phyloP scores from a whole-genome alignment of 768 basidiomycete genomes.

The Ramaria sp. region DNA sequence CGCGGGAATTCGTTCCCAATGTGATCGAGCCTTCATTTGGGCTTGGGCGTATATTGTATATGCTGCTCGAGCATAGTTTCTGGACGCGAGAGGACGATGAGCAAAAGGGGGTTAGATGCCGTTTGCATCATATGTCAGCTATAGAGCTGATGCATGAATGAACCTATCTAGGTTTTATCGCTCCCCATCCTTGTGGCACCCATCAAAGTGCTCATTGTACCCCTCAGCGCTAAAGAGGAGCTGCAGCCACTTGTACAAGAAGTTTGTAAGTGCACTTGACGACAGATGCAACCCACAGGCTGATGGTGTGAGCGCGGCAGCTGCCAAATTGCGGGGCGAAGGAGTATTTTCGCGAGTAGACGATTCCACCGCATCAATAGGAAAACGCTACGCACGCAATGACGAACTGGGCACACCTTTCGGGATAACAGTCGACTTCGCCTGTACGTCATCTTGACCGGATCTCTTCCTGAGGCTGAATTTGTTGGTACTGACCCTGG shows the following conservation, averaged over 20 bases:
- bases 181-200: conserved; percentile 86
- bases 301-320: conserved; percentile 30
- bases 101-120: conserved; percentile 66
- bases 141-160: conserved; percentile 1
- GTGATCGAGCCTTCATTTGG: conserved; percentile 99
- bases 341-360: conserved; percentile 92
- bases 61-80: conserved; percentile 88
- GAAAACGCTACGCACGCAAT: conserved; percentile 94
- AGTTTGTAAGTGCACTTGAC: conserved; percentile 60
- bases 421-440: conserved; percentile 94
- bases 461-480: background rate
- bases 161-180: conserved; percentile 62
- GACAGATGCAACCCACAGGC: background rate
- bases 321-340: conserved; percentile 73
- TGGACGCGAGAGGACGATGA: conserved; percentile 91
- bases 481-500: conserved; percentile 3
- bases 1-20: conserved; percentile 92
- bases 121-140: conserved; percentile 4
- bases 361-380: conserved; percentile 90
- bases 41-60: conserved; percentile 90
- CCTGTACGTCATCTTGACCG: conserved; percentile 40
- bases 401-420: conserved; percentile 98
- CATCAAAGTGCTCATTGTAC: conserved; percentile 94
- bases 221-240: conserved; percentile 76
- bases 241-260: conserved; percentile 78